A percentile compares a stretch with the other conserved stretches of the same genome.
These are phyloP conservation scores for Urtica urens DNA, from an alignment of 306 rosid species.

Conservation along the genomic window DNA sequence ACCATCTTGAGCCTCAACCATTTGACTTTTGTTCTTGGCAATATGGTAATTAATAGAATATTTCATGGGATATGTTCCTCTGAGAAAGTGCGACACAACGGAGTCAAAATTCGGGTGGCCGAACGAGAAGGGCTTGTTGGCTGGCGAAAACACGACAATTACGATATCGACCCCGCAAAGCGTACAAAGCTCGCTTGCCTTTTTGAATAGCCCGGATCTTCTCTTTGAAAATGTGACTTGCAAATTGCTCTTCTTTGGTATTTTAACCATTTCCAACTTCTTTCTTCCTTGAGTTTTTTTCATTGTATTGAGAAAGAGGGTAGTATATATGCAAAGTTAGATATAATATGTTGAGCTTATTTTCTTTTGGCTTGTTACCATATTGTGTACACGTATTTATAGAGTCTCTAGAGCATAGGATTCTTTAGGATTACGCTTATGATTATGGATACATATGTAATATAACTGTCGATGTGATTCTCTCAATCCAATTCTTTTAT, in stretches of 20 bases:
- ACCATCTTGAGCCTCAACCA: conserved; percentile 23
- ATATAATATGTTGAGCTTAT: neutral
- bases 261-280: conserved; percentile 47
- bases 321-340: neutral
- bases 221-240: conserved; percentile 68
- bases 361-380: neutral
- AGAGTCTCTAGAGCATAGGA: conserved; percentile 10
- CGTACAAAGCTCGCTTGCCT: conserved; percentile 63
- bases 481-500: too few species aligned
- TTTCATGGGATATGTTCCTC: conserved; percentile 5
- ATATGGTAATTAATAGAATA: neutral
- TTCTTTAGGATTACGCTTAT: neutral
- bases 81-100: conserved; percentile 28
- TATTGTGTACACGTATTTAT: conserved; percentile 1
- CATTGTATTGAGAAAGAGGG: conserved; percentile 11
- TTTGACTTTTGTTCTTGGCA: neutral
- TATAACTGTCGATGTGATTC: too few species aligned
- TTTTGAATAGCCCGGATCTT: conserved; percentile 57
- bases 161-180: conserved; percentile 55
- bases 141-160: conserved; percentile 53
- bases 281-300: conserved; percentile 43
- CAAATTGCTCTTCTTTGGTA: conserved; percentile 39
- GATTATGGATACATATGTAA: too few species aligned
- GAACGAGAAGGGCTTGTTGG: conserved; percentile 51
- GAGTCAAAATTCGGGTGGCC: conserved; percentile 55